Conservation (phyloP, 345 rosid genomes). For the Dovyalis caffra region DNA sequence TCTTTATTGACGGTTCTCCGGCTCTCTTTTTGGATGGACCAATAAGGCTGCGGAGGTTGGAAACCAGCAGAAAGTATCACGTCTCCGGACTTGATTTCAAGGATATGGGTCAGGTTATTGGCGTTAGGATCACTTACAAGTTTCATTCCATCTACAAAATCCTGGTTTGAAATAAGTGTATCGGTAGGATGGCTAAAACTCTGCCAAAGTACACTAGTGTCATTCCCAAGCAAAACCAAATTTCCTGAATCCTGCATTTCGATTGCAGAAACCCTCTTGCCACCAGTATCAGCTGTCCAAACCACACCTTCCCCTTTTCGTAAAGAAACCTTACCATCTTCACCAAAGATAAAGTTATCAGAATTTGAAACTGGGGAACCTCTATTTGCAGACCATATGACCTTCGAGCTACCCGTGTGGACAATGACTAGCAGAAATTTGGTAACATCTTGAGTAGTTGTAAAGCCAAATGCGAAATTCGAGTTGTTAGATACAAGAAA, state of each 20-base stretch:
- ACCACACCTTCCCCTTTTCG: constrained; percentile 42
- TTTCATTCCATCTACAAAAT: constrained; percentile 62
- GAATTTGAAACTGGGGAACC: constrained; percentile 59
- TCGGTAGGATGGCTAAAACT: constrained; percentile 85
- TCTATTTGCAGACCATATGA: constrained; percentile 84
- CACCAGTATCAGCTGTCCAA: constrained; percentile 56
- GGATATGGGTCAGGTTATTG: constrained; percentile 57
- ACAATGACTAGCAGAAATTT: constrained; percentile 51
- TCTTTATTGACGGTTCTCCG: constrained; percentile 39
- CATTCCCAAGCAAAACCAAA: constrained; percentile 54
- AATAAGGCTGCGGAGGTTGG: constrained; percentile 66
- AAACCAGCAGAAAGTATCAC: constrained; percentile 63
- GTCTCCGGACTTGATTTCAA: constrained; percentile 79
- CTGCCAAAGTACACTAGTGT: constrained; percentile 56
- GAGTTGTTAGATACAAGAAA: constrained; percentile 67
- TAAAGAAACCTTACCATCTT: constrained; percentile 55
- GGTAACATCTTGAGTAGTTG: constrained; percentile 40
- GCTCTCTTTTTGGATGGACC: constrained; percentile 63
- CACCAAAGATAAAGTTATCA: constrained; percentile 51
- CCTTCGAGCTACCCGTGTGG: constrained; percentile 34
- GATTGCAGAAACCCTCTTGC: constrained; percentile 56
- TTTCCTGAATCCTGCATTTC: constrained; percentile 82
- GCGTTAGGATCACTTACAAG: constrained; percentile 53
- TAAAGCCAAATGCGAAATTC: constrained; percentile 63
- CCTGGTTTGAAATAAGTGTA: constrained; percentile 64